Conservation (phyloP, 495 filamentous ascomycete species). For the Hyphodiscus hymeniophilus region DNA sequence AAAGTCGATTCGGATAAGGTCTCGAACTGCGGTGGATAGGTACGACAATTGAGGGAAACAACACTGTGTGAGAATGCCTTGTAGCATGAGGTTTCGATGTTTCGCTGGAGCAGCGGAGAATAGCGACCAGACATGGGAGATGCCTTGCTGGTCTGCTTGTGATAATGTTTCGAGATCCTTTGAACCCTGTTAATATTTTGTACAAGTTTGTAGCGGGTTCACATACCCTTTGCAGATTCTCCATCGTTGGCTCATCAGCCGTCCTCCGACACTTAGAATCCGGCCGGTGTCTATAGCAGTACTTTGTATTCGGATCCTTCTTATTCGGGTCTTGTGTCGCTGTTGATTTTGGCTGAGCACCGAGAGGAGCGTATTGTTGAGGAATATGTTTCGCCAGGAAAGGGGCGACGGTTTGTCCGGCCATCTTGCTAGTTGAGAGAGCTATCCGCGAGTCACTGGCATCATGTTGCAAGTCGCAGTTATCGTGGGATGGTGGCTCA, state of each 20-base stretch:
- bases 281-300: constrained; percentile 91
- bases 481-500: constrained; percentile 14
- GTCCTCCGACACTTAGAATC: constrained; percentile 90
- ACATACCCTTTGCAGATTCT: constrained; percentile 76
- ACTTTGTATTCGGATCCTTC: constrained; percentile 70
- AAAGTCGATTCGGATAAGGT: constrained; percentile 95
- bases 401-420: constrained; percentile 57
- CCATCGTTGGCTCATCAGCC: constrained; percentile 92
- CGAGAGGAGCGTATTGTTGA: constrained; percentile 66
- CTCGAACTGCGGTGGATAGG: constrained; percentile 75
- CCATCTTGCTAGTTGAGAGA: constrained; percentile 28
- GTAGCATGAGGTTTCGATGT: constrained; percentile 89
- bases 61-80: constrained; percentile 89
- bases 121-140: constrained; percentile 92
- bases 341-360: constrained; percentile 25
- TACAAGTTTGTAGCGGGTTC: background rate
- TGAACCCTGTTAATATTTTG: constrained; percentile 1
- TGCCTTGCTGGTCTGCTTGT: constrained; percentile 79
- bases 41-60: constrained; percentile 96
- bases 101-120: constrained; percentile 94
- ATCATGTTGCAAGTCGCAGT: constrained; percentile 14
- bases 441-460: constrained; percentile 10
- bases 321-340: constrained; percentile 29
- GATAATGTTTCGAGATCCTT: constrained; percentile 78
- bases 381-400: constrained; percentile 85